phyloP scores from a whole-genome alignment of 371 early-diverging fungal species.

The Nosema muscidifuracis region DNA sequence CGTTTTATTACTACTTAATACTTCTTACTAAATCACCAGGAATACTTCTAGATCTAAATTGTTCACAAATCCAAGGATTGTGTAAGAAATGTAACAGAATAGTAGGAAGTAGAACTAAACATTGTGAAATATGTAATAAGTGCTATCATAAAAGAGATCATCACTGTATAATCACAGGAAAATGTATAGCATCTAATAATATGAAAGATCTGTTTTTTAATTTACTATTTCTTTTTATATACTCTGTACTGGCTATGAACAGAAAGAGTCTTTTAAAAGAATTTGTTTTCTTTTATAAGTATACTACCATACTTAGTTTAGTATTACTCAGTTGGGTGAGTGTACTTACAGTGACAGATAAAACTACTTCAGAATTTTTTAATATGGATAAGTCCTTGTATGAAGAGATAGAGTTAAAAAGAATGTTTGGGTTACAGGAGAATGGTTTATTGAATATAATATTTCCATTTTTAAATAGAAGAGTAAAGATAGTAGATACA shows the following conservation, averaged over 20 bases:
- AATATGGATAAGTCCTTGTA: background rate
- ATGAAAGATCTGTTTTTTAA: conserved; percentile 28
- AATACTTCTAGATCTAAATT: conserved; percentile 27
- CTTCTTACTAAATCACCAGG: conserved; percentile 28
- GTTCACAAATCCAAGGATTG: conserved; percentile 36
- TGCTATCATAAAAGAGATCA: conserved; percentile 62
- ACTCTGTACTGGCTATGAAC: background rate
- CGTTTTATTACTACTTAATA: conserved; percentile 32
- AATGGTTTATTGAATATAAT: background rate
- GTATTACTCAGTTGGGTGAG: conserved; percentile 29
- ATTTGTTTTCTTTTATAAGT: conserved; percentile 20
- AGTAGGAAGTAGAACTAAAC: conserved; percentile 37
- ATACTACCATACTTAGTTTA: background rate
- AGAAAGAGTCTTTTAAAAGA: background rate
- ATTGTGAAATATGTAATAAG: conserved; percentile 58
- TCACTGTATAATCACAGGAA: conserved; percentile 60
- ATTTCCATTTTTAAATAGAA: conserved; percentile 19
- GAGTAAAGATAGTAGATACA: no score
- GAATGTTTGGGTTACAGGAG: background rate
- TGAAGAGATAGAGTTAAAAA: background rate
- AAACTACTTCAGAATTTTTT: conserved; percentile 37
- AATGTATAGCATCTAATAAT: conserved; percentile 60
- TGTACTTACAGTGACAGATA: conserved; percentile 20
- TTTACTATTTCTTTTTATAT: conserved; percentile 24
- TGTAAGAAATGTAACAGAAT: conserved; percentile 58